These are phyloP conservation scores for Geotrichum phurueaensis DNA, from an alignment of 1,139 yeast species.

Conservation along the genomic window DNA sequence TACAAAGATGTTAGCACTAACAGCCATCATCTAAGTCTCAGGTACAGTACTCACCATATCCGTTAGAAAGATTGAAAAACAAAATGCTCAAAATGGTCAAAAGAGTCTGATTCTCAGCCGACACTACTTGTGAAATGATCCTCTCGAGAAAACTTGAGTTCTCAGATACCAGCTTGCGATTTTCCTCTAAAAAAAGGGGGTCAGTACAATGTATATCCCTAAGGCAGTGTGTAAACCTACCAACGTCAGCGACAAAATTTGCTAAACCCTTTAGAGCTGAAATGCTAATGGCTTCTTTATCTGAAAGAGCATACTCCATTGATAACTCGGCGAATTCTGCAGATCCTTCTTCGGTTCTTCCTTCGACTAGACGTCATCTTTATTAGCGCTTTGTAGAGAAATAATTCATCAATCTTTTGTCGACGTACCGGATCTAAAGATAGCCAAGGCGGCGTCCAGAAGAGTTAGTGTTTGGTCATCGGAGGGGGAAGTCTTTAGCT, in stretches of 20 bases:
- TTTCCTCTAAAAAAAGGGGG: slow-evolving; percentile 10
- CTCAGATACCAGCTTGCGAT: slow-evolving; percentile 13
- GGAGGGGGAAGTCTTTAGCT: not conserved
- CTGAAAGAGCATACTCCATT: slow-evolving; percentile 5
- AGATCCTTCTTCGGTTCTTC: slow-evolving; percentile 1
- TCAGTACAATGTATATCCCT: not conserved
- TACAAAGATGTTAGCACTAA: not conserved
- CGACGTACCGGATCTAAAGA: not conserved
- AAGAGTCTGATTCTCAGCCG: not conserved
- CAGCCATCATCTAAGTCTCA: not conserved
- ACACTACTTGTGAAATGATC: not conserved
- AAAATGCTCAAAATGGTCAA: slow-evolving; percentile 3
- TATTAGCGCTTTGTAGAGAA: not conserved
- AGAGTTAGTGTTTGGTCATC: not conserved
- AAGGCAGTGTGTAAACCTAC: slow-evolving; percentile 12
- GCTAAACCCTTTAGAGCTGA: slow-evolving; percentile 21
- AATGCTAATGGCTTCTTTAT: not conserved
- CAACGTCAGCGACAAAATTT: slow-evolving; percentile 22
- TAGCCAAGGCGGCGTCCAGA: not conserved
- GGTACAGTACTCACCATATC: slow-evolving; percentile 9
- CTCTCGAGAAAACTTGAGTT: slow-evolving; percentile 10
- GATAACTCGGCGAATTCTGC: slow-evolving; percentile 1
- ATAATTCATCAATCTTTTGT: not conserved
- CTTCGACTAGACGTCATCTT: slow-evolving; percentile 1
- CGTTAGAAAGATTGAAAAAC: slow-evolving; percentile 12